Evolutionary conservation across 164 flowering plant species (phyloP), one percentile per base, ranked within the genome.

Genomic region (Euptelea pleiosperma): DNA sequence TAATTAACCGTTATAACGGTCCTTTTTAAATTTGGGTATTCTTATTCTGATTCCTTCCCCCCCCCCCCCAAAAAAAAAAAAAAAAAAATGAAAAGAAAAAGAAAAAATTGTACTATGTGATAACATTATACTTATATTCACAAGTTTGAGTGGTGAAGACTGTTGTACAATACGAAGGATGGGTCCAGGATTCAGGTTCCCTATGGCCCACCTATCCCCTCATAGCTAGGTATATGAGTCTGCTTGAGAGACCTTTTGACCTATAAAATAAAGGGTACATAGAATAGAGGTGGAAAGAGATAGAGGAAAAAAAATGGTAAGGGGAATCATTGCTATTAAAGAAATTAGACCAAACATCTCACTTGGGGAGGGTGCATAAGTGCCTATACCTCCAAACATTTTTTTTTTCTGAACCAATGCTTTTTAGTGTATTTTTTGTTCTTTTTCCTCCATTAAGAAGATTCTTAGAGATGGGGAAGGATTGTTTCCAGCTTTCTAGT

Each of bases 291-390:
- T n/a, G 41, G 24, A 16, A 45, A 24, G 16, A 16, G 3, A 29
- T 11, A 9, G 12, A 9, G 24, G 26, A 25, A 1, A 54, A 54
- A 37, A 41, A 33, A 42, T 37, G 30, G 24, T 24, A 37, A 25
- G n/a, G 16, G 18, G 58, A 55, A 39, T 55, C 14, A 55, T 55
- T 55, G 34, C 6, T 29, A 45, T 24, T 45, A 45, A 24, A 44
- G 16, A 45, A 24, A n/a, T n/a, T 33, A 8, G 35, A 33, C 8
- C 35, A 15, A 26, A 48, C 34, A 26, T 48, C 7, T 4, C 34
- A 26, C 18, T 26, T 28, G 19, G 24, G 52, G 30, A 2, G 24
- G 52, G 30, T 30, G 16, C 52, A 26, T 26, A 30, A 48, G 19
- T 48, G 8, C 19, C 1, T 3, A 29, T 48, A 30, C 34, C 15